phyloP scores from a whole-genome alignment of 192 early-diverging fungal genomes.

The Lobosporangium transversale region DNA sequence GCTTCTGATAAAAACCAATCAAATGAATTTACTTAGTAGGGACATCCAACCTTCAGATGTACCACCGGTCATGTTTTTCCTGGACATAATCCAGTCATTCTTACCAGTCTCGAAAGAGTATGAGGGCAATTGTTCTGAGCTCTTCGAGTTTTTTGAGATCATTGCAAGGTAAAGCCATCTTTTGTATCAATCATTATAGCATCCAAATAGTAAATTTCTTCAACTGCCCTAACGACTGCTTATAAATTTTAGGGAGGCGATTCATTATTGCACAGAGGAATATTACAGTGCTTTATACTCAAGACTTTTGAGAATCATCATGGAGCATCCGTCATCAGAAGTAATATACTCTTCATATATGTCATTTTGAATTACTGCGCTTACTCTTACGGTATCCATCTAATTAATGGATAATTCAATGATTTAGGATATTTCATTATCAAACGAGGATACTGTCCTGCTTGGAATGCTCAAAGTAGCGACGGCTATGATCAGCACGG shows the following conservation, averaged over 20 bases:
- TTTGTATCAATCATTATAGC: background rate
- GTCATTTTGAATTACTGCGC: too few species aligned
- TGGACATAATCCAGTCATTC: constrained; percentile 46
- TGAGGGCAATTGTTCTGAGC: constrained; percentile 41
- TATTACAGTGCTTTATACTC: constrained; percentile 20
- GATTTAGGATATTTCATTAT: constrained; percentile 43
- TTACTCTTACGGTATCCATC: too few species aligned
- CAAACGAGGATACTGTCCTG: constrained; percentile 53
- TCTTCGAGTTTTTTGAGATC: constrained; percentile 45
- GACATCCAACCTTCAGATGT: background rate
- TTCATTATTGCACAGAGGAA: constrained; percentile 18
- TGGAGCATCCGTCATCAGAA: constrained; percentile 28
- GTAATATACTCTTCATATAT: constrained; percentile 13
- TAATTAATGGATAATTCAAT: too few species aligned
- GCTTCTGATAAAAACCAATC: background rate
- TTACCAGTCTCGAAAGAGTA: constrained; percentile 43
- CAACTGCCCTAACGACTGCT: too few species aligned
- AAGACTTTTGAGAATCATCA: constrained; percentile 33
- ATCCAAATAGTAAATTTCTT: too few species aligned
- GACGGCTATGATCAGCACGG: constrained; percentile 41
- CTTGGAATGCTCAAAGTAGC: constrained; percentile 55
- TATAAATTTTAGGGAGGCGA: constrained; percentile 31
- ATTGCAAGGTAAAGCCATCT: constrained; percentile 26
- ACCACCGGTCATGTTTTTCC: constrained; percentile 41
- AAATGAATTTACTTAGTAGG: background rate